Evolutionary conservation across 2,329 filamentous ascomycete genomes (phyloP).

Genomic region (Exophiala spinifera): DNA sequence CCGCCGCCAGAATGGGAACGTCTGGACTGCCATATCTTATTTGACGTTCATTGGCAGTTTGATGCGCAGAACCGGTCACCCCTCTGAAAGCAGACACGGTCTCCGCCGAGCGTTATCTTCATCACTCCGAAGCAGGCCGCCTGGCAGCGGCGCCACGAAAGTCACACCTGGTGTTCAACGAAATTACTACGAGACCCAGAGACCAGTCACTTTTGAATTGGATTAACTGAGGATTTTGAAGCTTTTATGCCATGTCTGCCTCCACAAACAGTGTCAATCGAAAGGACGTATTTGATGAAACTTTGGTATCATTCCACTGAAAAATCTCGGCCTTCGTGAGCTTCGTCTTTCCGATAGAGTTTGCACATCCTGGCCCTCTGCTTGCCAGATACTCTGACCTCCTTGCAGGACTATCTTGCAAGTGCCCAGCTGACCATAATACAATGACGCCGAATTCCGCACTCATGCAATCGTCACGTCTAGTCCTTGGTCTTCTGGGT

Average conservation of each 20-base stretch:
- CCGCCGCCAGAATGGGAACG: constrained; percentile 14
- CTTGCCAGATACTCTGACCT: constrained; percentile 1
- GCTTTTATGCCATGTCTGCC: not conserved
- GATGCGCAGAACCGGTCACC: not conserved
- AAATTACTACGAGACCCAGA: not conserved
- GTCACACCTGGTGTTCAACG: not conserved
- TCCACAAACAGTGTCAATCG: not conserved
- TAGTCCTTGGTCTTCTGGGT: constrained; percentile 99
- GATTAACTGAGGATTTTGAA: not conserved
- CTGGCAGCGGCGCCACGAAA: not conserved
- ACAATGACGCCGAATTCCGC: constrained; percentile 18
- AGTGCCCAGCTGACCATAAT: constrained; percentile 11
- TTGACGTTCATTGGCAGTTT: not conserved
- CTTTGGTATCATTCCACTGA: not conserved
- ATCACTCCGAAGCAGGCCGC: not conserved
- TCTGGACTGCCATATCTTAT: not conserved
- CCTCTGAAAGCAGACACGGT: not conserved
- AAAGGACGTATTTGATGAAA: not conserved
- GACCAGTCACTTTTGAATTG: not conserved
- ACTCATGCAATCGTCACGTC: constrained; percentile 32
- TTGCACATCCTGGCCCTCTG: not conserved
- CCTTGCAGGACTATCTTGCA: not conserved
- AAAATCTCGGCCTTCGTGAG: not conserved
- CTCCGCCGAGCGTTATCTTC: not conserved
- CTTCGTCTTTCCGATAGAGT: not conserved